Percentiles rank a stretch among this genome's conserved stretches.
phyloP scores from a whole-genome alignment of 2,329 filamentous ascomycete genomes.

The Aspergillus pseudonomiae region DNA sequence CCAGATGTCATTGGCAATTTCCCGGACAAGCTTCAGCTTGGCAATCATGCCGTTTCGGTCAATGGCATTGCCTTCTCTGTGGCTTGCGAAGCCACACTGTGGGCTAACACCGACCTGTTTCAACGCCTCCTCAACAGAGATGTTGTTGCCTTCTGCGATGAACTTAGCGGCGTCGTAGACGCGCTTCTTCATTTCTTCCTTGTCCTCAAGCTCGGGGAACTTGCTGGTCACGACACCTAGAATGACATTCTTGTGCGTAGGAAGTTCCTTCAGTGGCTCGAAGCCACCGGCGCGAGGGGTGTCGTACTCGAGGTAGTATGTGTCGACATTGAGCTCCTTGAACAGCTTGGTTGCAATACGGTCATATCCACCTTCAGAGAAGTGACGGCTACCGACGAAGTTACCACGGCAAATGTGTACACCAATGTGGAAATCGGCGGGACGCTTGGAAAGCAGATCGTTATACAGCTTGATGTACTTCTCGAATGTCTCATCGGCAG shows the following conservation, averaged over 20 bases:
- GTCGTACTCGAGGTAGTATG: slow-evolving; percentile 72
- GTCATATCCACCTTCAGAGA: slow-evolving; percentile 69
- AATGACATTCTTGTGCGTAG: slow-evolving; percentile 65
- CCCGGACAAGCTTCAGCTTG: slow-evolving; percentile 71
- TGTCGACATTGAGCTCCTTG: slow-evolving; percentile 64
- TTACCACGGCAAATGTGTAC: slow-evolving; percentile 73
- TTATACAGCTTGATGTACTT: slow-evolving; percentile 79
- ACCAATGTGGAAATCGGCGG: slow-evolving; percentile 72
- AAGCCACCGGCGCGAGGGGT: slow-evolving; percentile 67
- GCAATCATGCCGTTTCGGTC: slow-evolving; percentile 70
- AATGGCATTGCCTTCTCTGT: slow-evolving; percentile 72
- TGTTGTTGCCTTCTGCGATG: slow-evolving; percentile 68
- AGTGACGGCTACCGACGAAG: slow-evolving; percentile 68
- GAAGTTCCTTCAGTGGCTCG: slow-evolving; percentile 64
- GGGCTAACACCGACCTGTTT: slow-evolving; percentile 70
- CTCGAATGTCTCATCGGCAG: slow-evolving; percentile 71
- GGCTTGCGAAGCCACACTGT: slow-evolving; percentile 75
- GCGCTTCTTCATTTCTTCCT: slow-evolving; percentile 64
- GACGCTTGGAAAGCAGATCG: slow-evolving; percentile 65
- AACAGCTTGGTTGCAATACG: slow-evolving; percentile 69
- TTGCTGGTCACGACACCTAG: slow-evolving; percentile 68
- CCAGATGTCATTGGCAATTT: slow-evolving; percentile 76
- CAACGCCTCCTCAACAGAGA: slow-evolving; percentile 68
- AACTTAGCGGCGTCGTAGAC: slow-evolving; percentile 66
- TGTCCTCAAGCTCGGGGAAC: slow-evolving; percentile 63